Evolutionary conservation across 1,284 basidiomycete genomes (phyloP).

Genomic region (Ustilago sp.): DNA sequence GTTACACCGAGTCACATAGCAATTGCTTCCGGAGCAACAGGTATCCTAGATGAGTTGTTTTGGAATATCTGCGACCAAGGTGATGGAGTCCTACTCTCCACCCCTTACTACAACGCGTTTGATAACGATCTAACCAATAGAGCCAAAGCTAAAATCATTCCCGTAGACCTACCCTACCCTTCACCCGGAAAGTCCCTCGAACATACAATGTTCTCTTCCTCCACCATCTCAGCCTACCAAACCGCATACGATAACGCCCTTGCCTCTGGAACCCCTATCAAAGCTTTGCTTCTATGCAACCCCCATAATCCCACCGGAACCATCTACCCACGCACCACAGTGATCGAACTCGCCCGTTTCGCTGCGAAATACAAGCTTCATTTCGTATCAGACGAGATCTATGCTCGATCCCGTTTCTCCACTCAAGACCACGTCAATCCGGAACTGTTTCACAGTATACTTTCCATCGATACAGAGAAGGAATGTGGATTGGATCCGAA

Average conservation of each 20-base stretch:
- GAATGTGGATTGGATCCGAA: slow-evolving; percentile 45
- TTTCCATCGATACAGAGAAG: slow-evolving; percentile 42
- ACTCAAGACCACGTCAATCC: slow-evolving; percentile 26
- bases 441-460: slow-evolving; percentile 46
- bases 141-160: slow-evolving; percentile 37
- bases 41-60: slow-evolving; percentile 54
- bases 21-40: slow-evolving; percentile 55
- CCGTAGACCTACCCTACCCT: slow-evolving; percentile 32
- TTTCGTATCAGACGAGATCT: slow-evolving; percentile 63
- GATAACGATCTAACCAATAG: slow-evolving; percentile 50
- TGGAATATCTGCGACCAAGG: slow-evolving; percentile 51
- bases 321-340: slow-evolving; percentile 51
- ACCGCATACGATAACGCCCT: slow-evolving; percentile 31
- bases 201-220: slow-evolving; percentile 14
- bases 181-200: slow-evolving; percentile 6
- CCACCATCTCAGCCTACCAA: slow-evolving; percentile 47
- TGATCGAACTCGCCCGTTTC: slow-evolving; percentile 49
- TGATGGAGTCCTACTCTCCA: slow-evolving; percentile 55
- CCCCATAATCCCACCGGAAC: slow-evolving; percentile 61
- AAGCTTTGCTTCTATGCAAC: slow-evolving; percentile 56
- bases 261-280: slow-evolving; percentile 30
- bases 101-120: slow-evolving; percentile 60
- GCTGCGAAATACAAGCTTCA: slow-evolving; percentile 56
- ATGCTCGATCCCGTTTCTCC: slow-evolving; percentile 51
- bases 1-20: slow-evolving; percentile 53